Evolutionary conservation across 2,329 filamentous ascomycete species (phyloP).

Genomic region (Emergomyces africanus): DNA sequence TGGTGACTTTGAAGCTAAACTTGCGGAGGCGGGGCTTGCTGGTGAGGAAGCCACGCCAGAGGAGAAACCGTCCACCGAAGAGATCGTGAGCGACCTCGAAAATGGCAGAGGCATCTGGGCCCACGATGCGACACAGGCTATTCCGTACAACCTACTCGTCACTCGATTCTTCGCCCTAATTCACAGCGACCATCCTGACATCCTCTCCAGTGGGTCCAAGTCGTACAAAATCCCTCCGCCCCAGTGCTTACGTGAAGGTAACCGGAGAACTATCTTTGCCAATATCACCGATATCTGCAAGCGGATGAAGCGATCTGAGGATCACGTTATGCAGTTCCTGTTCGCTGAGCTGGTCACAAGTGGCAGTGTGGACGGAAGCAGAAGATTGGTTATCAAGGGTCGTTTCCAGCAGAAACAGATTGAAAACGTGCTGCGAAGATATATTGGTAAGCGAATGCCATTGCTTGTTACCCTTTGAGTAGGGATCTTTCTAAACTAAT

Average conservation of each 20-base stretch:
- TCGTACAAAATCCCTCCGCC: slow-evolving; percentile 99
- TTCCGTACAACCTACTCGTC: slow-evolving; percentile 77
- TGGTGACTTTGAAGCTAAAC: slow-evolving; percentile 55
- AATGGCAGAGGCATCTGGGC: slow-evolving; percentile 82
- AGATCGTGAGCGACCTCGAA: slow-evolving; percentile 58
- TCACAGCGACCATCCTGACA: slow-evolving; percentile 91
- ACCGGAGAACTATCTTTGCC: slow-evolving; percentile 99
- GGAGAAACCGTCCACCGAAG: slow-evolving; percentile 43
- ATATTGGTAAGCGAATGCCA: slow-evolving; percentile 57
- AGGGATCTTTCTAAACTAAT: neutral
- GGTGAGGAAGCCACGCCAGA: slow-evolving; percentile 47
- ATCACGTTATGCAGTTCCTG: slow-evolving; percentile 93
- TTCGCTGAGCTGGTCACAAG: slow-evolving; percentile 97
- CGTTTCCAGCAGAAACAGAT: slow-evolving; percentile 99
- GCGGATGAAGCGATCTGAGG: slow-evolving; percentile 97
- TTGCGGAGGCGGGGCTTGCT: slow-evolving; percentile 47
- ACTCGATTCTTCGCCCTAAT: slow-evolving; percentile 90
- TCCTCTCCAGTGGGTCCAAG: slow-evolving; percentile 75
- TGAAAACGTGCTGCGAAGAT: slow-evolving; percentile 90
- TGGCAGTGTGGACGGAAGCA: slow-evolving; percentile 85
- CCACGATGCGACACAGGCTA: slow-evolving; percentile 63
- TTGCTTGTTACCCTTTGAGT: neutral
- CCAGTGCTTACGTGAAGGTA: slow-evolving; percentile 98
- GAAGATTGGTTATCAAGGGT: slow-evolving; percentile 95
- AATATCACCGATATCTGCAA: slow-evolving; percentile 99